Evolutionary conservation across 2,329 filamentous ascomycete species (phyloP).

Genomic region (Fusarium veterinarium): DNA sequence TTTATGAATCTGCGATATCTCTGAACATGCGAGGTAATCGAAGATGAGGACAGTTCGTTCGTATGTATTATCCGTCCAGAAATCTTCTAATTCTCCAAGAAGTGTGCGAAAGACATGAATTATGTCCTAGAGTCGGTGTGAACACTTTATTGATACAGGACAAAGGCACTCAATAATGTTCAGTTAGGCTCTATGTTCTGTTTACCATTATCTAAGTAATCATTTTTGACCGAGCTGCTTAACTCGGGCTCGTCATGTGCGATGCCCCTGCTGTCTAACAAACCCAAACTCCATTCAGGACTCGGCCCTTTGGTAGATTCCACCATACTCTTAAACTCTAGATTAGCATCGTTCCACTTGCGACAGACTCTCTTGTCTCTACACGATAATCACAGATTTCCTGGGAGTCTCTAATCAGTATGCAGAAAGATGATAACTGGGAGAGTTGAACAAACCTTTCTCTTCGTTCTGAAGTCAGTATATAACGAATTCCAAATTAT

Average conservation of each 20-base stretch:
- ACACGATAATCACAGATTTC: neutral
- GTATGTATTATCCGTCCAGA: accelerated
- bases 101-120: accelerated
- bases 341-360: neutral
- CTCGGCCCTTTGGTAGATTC: accelerated
- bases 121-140: accelerated
- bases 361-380: neutral
- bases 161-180: accelerated
- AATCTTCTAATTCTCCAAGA: accelerated
- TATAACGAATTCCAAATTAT: slow-evolving; percentile 54
- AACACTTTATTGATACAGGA: accelerated
- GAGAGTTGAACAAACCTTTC: neutral
- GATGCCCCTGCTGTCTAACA: accelerated
- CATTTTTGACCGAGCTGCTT: no score
- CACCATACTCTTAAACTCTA: accelerated
- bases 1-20: accelerated
- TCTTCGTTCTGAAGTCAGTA: slow-evolving; percentile 55
- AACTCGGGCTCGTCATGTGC: accelerated
- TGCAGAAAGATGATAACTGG: accelerated
- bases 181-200: neutral
- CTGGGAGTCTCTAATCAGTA: neutral
- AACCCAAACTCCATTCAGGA: no score
- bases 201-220: accelerated
- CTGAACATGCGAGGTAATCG: accelerated
- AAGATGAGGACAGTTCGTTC: accelerated